Conservation (phyloP, 768 basidiomycete species). For the Phylloporus rhodoxanthus region DNA sequence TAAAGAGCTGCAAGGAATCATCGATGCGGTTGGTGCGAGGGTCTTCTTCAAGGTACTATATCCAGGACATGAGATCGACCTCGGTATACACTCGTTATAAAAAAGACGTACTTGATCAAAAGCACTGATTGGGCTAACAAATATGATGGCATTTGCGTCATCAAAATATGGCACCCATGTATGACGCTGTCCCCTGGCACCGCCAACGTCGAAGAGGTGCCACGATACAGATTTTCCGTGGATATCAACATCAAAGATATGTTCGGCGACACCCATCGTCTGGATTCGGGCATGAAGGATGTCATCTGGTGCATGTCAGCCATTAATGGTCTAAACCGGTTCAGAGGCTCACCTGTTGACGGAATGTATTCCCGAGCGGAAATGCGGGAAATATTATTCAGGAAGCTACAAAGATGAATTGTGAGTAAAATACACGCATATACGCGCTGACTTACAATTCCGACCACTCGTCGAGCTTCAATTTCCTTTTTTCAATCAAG, state of each 20-base stretch:
- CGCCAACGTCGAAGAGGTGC: conserved; percentile 70
- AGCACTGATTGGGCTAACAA: conserved; percentile 72
- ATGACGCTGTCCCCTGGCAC: conserved; percentile 66
- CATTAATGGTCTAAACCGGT: conserved; percentile 27
- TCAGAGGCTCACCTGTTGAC: conserved; percentile 50
- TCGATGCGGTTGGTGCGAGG: conserved; percentile 80
- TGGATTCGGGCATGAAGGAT: conserved; percentile 87
- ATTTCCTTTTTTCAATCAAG: conserved; percentile 58
- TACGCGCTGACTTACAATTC: conserved; percentile 61
- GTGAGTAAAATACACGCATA: conserved; percentile 16
- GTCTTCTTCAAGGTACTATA: conserved; percentile 81
- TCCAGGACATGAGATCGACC: background rate
- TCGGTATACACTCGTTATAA: background rate
- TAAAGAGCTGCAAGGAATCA: conserved; percentile 84
- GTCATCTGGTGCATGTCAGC: conserved; percentile 49
- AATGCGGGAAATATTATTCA: conserved; percentile 67
- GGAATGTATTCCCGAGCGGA: conserved; percentile 66
- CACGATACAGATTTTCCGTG: conserved; percentile 72
- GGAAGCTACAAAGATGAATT: conserved; percentile 46
- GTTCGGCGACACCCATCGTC: conserved; percentile 84
- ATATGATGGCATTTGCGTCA: conserved; percentile 75
- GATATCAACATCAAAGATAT: conserved; percentile 74
- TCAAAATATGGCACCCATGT: conserved; percentile 66
- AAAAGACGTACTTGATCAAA: conserved; percentile 57
- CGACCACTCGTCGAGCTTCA: conserved; percentile 82